Evolutionary conservation across 345 rosid species (phyloP).

Genomic region (Alliaria petiolata): DNA sequence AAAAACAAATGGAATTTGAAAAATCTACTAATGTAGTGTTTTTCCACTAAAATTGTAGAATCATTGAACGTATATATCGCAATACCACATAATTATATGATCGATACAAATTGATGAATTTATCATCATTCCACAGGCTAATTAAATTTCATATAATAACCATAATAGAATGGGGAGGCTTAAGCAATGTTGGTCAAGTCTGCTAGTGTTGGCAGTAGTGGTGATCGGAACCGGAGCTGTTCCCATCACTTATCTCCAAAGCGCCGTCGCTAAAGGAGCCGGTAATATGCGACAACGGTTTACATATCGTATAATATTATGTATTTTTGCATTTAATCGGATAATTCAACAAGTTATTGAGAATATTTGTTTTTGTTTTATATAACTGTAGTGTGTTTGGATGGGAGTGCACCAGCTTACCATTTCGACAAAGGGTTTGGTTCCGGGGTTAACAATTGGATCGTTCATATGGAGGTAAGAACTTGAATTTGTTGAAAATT

Average conservation of each 20-base stretch:
- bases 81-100: neutral
- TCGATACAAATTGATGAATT: too few species aligned
- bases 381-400: slow-evolving; percentile 71
- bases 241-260: slow-evolving; percentile 55
- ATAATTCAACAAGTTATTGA: neutral
- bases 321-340: neutral
- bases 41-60: neutral
- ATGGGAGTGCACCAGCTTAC: slow-evolving; percentile 96
- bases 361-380: neutral
- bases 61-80: neutral
- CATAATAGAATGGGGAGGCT: slow-evolving; percentile 23
- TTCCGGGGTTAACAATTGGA: slow-evolving; percentile 76
- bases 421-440: slow-evolving; percentile 78
- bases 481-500: too few species aligned
- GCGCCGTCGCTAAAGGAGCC: slow-evolving; percentile 83
- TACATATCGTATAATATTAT: too few species aligned
- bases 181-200: slow-evolving; percentile 28
- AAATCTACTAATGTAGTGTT: too few species aligned
- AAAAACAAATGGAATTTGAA: neutral
- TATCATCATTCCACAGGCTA: too few species aligned
- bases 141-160: too few species aligned
- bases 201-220: slow-evolving; percentile 16
- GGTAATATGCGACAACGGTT: slow-evolving; percentile 46
- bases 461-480: slow-evolving; percentile 73
- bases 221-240: slow-evolving; percentile 44